Evolutionary conservation across 495 filamentous ascomycete species (phyloP).

Genomic region (Cladorrhinum samala): DNA sequence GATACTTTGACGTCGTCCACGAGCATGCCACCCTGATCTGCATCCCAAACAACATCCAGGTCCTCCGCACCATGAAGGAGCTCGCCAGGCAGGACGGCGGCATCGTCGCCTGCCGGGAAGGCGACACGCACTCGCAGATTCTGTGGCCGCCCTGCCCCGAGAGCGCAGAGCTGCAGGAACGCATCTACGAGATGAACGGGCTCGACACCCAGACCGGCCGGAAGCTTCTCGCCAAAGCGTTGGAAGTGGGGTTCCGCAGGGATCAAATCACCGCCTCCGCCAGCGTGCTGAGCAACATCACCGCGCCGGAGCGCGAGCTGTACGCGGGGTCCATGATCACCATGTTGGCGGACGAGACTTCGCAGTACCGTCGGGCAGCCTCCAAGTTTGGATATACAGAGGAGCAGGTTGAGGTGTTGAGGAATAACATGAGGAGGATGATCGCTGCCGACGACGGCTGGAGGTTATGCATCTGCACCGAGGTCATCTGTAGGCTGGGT

Average conservation of each 20-base stretch:
- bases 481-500: slow-evolving; percentile 7
- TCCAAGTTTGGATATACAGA: slow-evolving; percentile 9
- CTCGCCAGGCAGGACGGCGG: slow-evolving; percentile 8
- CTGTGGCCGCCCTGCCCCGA: slow-evolving; percentile 8
- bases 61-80: slow-evolving; percentile 9
- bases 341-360: slow-evolving; percentile 9
- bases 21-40: slow-evolving; percentile 10
- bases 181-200: slow-evolving; percentile 12
- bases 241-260: slow-evolving; percentile 6
- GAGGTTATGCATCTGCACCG: slow-evolving; percentile 7
- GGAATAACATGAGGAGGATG: slow-evolving; percentile 6
- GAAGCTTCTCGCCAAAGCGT: slow-evolving; percentile 8
- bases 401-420: slow-evolving; percentile 9
- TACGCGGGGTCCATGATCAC: slow-evolving; percentile 7
- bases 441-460: slow-evolving; percentile 9
- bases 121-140: slow-evolving; percentile 9
- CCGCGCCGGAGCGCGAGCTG: neutral
- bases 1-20: slow-evolving; percentile 10
- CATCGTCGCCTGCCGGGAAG: slow-evolving; percentile 11
- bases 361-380: slow-evolving; percentile 8
- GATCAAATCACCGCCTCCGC: slow-evolving; percentile 12
- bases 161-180: slow-evolving; percentile 9
- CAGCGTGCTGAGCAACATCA: slow-evolving; percentile 12
- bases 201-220: slow-evolving; percentile 9
- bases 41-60: slow-evolving; percentile 14